Conservation (phyloP, 306 rosid species). For the Lupinus albus region DNA sequence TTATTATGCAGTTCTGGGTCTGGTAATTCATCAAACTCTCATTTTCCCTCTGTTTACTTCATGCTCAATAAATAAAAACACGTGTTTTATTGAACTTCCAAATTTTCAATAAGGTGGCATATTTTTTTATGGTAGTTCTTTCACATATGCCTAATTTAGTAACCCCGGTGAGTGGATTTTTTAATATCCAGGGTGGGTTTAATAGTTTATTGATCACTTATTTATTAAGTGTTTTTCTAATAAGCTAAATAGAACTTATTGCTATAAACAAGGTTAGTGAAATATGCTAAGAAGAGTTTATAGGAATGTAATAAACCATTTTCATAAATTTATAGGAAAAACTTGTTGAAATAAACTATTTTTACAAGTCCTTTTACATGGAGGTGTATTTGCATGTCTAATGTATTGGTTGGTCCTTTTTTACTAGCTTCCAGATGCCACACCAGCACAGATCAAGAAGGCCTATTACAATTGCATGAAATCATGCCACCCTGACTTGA, state of each 20-base stretch:
- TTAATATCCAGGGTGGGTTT: neutral
- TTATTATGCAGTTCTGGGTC: conserved; percentile 84
- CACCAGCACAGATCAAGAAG: conserved; percentile 75
- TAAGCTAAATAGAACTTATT: too few relatives aligned
- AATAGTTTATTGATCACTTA: too few relatives aligned
- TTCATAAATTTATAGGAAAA: too few relatives aligned
- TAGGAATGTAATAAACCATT: too few relatives aligned
- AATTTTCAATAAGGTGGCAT: neutral
- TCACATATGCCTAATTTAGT: neutral
- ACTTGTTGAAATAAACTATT: too few relatives aligned
- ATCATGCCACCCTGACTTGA: conserved; percentile 94
- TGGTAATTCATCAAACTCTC: conserved; percentile 57
- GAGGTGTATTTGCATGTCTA: conserved; percentile 1
- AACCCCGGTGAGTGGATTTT: neutral
- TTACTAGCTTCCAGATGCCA: conserved; percentile 89
- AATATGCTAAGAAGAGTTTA: too few relatives aligned
- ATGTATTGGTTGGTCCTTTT: conserved; percentile 34
- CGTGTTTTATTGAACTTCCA: neutral
- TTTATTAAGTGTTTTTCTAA: too few relatives aligned
- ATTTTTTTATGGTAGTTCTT: neutral
- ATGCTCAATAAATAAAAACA: neutral
- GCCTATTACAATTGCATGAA: conserved; percentile 96
- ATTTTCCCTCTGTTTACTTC: neutral
- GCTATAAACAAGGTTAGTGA: too few relatives aligned
- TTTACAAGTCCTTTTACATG: too few relatives aligned